A percentile compares a stretch with the other conserved stretches of the same genome.
Conservation (phyloP, 768 basidiomycete genomes). For the Phaffia australis region DNA sequence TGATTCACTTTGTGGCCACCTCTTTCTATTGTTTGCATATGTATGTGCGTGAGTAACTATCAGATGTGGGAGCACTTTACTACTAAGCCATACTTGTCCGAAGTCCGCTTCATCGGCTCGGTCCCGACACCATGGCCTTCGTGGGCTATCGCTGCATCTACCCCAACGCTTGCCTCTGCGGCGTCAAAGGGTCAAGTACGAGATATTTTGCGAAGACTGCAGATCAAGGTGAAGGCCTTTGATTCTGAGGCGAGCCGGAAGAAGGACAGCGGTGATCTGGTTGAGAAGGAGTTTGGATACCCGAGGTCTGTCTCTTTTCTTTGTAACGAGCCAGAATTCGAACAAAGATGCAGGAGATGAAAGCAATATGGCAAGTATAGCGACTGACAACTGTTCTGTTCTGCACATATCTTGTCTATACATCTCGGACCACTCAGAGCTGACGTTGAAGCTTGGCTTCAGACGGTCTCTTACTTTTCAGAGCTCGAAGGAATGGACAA, state of each 20-base stretch:
- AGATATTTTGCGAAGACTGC: constrained; percentile 55
- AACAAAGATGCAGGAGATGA: no score
- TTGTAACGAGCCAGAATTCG: no score
- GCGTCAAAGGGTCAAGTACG: constrained; percentile 42
- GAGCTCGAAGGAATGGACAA: constrained; percentile 55
- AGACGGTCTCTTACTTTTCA: constrained; percentile 62
- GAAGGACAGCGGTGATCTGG: constrained; percentile 42
- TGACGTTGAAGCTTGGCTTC: constrained; percentile 80
- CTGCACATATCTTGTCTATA: no score
- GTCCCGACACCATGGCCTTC: constrained; percentile 88
- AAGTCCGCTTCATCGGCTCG: constrained; percentile 67
- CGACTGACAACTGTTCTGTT: no score
- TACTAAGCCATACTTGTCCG: constrained; percentile 65
- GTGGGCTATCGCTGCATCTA: constrained; percentile 86
- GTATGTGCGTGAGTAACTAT: neutral
- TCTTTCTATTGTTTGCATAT: neutral
- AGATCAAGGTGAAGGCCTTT: constrained; percentile 57
- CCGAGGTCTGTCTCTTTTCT: constrained; percentile 39
- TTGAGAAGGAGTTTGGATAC: constrained; percentile 69
- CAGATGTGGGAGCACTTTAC: constrained; percentile 38
- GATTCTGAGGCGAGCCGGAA: constrained; percentile 37
- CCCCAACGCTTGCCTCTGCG: constrained; percentile 34
- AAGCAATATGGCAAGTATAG: no score
- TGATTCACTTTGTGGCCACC: constrained; percentile 65
- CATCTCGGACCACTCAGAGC: constrained; percentile 32